These are phyloP conservation scores for Beauveria asiatica DNA, from an alignment of 2,329 filamentous ascomycete genomes.

Conservation along the genomic window DNA sequence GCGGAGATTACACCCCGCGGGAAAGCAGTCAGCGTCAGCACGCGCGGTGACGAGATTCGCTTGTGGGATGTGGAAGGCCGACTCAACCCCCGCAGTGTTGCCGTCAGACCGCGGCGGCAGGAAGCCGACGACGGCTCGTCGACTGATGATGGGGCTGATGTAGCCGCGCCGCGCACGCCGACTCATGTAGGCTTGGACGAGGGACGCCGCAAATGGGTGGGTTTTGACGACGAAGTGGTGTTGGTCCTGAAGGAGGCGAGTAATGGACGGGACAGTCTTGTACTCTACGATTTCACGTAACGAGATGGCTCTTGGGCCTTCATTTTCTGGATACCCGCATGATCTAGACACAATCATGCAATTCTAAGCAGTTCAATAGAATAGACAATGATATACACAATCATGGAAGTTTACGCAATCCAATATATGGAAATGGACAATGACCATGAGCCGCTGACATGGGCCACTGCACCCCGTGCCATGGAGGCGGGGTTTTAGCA, in stretches of 20 bases:
- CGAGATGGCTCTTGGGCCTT: background rate
- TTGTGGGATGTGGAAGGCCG: constrained; percentile 86
- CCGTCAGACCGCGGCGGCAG: constrained; percentile 35
- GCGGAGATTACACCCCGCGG: constrained; percentile 77
- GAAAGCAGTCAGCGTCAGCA: constrained; percentile 84
- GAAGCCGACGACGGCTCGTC: background rate
- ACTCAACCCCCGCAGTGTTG: constrained; percentile 43
- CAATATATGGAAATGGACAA: too few relatives aligned
- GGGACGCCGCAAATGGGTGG: constrained; percentile 57
- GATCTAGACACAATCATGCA: background rate
- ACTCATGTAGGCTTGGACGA: background rate
- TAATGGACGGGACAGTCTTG: constrained; percentile 60
- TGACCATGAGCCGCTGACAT: too few relatives aligned
- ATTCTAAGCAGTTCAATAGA: too few relatives aligned
- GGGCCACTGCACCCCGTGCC: too few relatives aligned
- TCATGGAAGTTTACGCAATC: too few relatives aligned
- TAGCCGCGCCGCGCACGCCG: background rate
- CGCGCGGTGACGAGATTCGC: constrained; percentile 67
- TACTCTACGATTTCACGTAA: constrained; percentile 82
- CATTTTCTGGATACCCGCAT: background rate
- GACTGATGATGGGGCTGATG: constrained; percentile 11
- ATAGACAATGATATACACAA: too few relatives aligned
- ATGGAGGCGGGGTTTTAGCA: too few relatives aligned
- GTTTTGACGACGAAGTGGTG: constrained; percentile 89
- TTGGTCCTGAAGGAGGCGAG: constrained; percentile 68